Evolutionary conservation across 371 early-diverging fungal genomes (phyloP).

Genomic region (Haplosporangium sp.): DNA sequence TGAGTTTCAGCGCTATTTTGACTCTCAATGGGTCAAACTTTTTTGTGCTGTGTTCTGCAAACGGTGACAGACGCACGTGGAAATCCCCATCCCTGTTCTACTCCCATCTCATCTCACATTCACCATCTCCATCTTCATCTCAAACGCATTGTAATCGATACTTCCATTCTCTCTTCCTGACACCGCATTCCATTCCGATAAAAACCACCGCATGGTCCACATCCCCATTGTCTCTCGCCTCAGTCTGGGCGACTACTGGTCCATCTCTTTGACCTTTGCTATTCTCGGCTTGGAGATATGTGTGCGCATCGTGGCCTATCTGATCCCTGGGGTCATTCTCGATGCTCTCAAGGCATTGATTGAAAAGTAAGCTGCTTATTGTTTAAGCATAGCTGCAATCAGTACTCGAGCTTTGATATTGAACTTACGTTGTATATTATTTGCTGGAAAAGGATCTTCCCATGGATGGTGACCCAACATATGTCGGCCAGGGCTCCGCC

Average conservation of each 20-base stretch:
- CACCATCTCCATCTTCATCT: too few species aligned
- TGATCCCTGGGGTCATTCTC: constrained; percentile 69
- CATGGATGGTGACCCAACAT: constrained; percentile 64
- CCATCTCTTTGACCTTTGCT: constrained; percentile 69
- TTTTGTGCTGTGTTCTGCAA: too few species aligned
- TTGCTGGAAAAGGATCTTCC: constrained; percentile 55
- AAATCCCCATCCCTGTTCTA: too few species aligned
- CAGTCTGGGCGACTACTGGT: constrained; percentile 61
- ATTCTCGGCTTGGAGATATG: constrained; percentile 77
- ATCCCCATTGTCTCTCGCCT: constrained; percentile 48
- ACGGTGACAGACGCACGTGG: too few species aligned
- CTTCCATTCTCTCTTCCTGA: too few species aligned
- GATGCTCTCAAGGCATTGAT: constrained; percentile 56
- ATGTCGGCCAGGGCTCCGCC: constrained; percentile 65
- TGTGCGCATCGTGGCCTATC: constrained; percentile 70
- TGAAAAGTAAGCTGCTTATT: constrained; percentile 48
- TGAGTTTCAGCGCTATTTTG: too few species aligned
- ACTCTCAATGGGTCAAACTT: too few species aligned
- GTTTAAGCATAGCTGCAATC: background rate
- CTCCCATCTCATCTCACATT: too few species aligned
- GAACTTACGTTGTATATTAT: background rate
- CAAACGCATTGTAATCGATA: too few species aligned
- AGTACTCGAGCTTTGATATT: background rate
- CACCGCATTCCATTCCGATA: too few species aligned
- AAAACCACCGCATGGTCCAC: constrained; percentile 47